These are phyloP conservation scores for Lactuca sativa DNA, from an alignment of 129 eudicot genomes.

Conservation along the genomic window DNA sequence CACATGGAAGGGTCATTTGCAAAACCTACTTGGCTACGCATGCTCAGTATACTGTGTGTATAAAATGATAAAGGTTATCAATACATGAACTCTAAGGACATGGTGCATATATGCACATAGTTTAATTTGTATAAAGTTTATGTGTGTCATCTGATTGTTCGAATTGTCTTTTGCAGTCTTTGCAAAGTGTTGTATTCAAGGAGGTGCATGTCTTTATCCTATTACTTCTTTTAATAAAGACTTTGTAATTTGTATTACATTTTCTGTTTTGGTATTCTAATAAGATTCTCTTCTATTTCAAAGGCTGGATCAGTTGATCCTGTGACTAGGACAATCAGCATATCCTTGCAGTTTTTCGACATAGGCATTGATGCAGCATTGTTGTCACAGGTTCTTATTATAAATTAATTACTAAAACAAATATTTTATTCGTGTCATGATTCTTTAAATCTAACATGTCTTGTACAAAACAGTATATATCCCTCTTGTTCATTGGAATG, in stretches of 20 bases:
- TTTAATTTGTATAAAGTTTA: neutral
- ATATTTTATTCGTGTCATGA: neutral
- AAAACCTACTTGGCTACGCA: slow-evolving; percentile 90
- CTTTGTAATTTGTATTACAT: neutral
- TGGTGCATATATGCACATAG: neutral
- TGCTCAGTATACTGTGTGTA: slow-evolving; percentile 96
- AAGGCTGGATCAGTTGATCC: slow-evolving; percentile 98
- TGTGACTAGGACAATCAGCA: slow-evolving; percentile 90
- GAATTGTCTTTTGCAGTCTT: slow-evolving; percentile 62
- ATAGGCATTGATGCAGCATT: slow-evolving; percentile 84
- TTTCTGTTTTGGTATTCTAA: neutral
- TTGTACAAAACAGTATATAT: slow-evolving; percentile 67
- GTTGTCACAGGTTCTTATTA: slow-evolving; percentile 77
- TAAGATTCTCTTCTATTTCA: slow-evolving; percentile 16
- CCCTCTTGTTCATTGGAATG: slow-evolving; percentile 94
- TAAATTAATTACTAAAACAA: neutral
- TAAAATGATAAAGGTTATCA: slow-evolving; percentile 90
- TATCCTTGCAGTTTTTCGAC: slow-evolving; percentile 82
- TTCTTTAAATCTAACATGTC: slow-evolving; percentile 9
- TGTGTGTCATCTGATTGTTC: slow-evolving; percentile 24
- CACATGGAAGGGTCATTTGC: slow-evolving; percentile 99
- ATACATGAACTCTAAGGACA: neutral
- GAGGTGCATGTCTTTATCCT: slow-evolving; percentile 53
- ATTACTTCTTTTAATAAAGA: slow-evolving; percentile 9
- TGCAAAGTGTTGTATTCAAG: slow-evolving; percentile 97